Evolutionary conservation across 108 stramenopile genomes (phyloP).

Genomic region (Asterionellopsis glacialis): DNA sequence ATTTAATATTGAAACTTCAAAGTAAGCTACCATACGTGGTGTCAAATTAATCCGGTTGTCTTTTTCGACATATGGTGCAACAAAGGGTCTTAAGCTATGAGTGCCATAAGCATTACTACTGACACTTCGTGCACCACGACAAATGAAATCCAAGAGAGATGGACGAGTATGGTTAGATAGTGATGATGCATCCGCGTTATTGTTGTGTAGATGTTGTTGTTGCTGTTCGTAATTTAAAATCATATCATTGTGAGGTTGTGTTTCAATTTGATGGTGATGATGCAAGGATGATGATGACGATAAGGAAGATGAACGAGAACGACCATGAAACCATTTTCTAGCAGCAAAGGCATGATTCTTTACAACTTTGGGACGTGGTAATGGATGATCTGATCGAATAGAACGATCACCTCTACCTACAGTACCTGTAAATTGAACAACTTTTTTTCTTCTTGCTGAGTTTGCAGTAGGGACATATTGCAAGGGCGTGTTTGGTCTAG

Average conservation of each 20-base stretch:
- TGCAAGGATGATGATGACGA: too few species aligned
- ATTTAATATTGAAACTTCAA: constrained; percentile 62
- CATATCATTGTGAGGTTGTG: too few species aligned
- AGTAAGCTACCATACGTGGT: constrained; percentile 64
- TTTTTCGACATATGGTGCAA: constrained; percentile 32
- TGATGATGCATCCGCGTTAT: not conserved
- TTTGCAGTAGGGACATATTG: not conserved
- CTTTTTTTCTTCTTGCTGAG: not conserved
- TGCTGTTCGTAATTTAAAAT: too few species aligned
- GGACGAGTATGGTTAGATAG: not conserved
- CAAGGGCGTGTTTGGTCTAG: too few species aligned
- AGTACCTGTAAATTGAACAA: constrained; percentile 46
- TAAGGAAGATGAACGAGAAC: too few species aligned
- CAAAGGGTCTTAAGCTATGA: constrained; percentile 30
- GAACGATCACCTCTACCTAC: constrained; percentile 70
- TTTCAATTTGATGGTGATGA: too few species aligned
- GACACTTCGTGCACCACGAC: not conserved
- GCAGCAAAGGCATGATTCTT: not conserved
- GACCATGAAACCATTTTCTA: too few species aligned
- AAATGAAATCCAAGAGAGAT: not conserved
- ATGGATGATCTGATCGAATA: constrained; percentile 55
- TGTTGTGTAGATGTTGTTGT: not conserved
- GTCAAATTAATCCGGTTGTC: constrained; percentile 40
- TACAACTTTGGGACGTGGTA: constrained; percentile 29
- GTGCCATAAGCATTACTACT: not conserved